These are phyloP conservation scores for Nannochloris sp. DNA, from an alignment of 139 green algal genomes.

Conservation along the genomic window DNA sequence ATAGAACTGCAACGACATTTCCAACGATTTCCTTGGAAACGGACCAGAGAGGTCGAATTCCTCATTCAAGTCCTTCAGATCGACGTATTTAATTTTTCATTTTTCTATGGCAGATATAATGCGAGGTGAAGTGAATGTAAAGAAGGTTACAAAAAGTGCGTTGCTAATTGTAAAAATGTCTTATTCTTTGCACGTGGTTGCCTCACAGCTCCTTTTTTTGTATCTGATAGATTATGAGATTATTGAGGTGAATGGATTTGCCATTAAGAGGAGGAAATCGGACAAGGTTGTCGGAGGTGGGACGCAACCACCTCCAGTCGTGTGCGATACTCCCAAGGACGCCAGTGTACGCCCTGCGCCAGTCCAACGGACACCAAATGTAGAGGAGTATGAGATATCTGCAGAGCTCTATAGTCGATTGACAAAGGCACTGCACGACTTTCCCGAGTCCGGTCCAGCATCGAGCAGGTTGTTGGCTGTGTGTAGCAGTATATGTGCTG, in stretches of 20 bases:
- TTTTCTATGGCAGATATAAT: neutral
- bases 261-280: slow-evolving; percentile 11
- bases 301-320: neutral
- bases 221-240: slow-evolving; percentile 5
- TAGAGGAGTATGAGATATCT: slow-evolving; percentile 16
- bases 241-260: slow-evolving; percentile 17
- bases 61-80: neutral
- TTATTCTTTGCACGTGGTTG: neutral
- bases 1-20: too few relatives aligned
- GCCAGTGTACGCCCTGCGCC: neutral
- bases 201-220: neutral
- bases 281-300: neutral
- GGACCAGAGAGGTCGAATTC: too few relatives aligned
- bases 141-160: slow-evolving; percentile 14
- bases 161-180: neutral
- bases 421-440: neutral
- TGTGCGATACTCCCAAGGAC: neutral
- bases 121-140: neutral
- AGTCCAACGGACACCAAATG: slow-evolving; percentile 13
- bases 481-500: slow-evolving; percentile 6
- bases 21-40: too few relatives aligned
- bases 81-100: neutral
- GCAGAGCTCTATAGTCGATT: slow-evolving; percentile 11
- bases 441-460: slow-evolving; percentile 5
- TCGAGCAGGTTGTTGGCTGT: slow-evolving; percentile 15